A percentile compares a stretch with the other conserved stretches of the same genome.
Conservation (phyloP, 2,329 filamentous ascomycete genomes). For the Ophiostoma sp. region DNA sequence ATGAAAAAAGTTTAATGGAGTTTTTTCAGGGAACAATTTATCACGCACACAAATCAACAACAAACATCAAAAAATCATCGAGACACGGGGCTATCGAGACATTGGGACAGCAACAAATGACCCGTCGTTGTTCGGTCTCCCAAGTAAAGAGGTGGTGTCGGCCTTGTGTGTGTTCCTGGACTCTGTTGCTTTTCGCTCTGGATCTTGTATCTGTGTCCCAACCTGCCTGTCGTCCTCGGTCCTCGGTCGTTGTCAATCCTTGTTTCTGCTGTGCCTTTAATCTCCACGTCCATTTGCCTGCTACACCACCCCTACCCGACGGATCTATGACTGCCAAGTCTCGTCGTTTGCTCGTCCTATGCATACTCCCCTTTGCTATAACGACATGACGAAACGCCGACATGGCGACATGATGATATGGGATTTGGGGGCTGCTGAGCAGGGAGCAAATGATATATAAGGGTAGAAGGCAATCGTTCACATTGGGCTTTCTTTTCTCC, state of each 20-base stretch:
- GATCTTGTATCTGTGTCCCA: neutral
- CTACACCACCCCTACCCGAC: neutral
- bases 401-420: neutral
- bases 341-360: neutral
- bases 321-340: neutral
- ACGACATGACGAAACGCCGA: no score
- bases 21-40: constrained; percentile 21
- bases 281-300: neutral
- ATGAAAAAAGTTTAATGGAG: constrained; percentile 23
- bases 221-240: neutral
- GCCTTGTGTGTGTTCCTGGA: neutral
- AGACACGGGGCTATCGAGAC: neutral
- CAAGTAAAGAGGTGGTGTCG: neutral
- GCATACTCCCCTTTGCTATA: neutral
- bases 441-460: neutral
- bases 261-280: neutral
- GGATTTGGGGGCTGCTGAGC: neutral
- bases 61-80: neutral
- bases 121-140: neutral
- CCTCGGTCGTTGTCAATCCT: neutral
- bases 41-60: constrained; percentile 15
- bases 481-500: neutral
- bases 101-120: neutral
- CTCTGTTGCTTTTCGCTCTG: neutral
- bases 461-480: neutral